A percentile compares a stretch with the other conserved stretches of the same genome.
Evolutionary conservation across 2,329 filamentous ascomycete genomes (phyloP).

Genomic region (Sarocladiaceae sp.): DNA sequence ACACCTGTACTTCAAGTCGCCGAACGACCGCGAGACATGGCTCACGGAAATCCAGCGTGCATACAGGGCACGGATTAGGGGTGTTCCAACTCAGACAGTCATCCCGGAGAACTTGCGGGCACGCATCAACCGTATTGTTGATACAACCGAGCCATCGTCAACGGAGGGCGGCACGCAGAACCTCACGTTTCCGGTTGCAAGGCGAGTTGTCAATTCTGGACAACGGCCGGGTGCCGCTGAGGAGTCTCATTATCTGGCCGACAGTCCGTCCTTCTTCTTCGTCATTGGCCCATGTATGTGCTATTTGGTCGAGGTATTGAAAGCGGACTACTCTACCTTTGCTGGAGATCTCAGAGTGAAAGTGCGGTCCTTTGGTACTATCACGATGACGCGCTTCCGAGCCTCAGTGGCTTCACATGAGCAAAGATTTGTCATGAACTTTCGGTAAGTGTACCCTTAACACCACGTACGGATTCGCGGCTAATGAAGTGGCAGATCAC

Average conservation of each 20-base stretch:
- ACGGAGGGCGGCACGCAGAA: conserved; percentile 23
- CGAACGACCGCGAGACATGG: conserved; percentile 46
- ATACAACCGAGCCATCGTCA: conserved; percentile 34
- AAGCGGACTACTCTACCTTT: conserved; percentile 35
- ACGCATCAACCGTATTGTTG: conserved; percentile 43
- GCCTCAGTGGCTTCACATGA: conserved; percentile 48
- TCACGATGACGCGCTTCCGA: conserved; percentile 47
- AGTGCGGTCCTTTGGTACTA: conserved; percentile 47
- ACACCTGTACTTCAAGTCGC: conserved; percentile 44
- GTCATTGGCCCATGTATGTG: conserved; percentile 50
- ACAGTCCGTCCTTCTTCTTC: conserved; percentile 50
- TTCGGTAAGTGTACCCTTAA: conserved; percentile 39
- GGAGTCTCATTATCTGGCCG: conserved; percentile 41
- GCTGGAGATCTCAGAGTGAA: conserved; percentile 45
- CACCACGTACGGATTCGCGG: background rate
- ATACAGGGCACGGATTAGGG: conserved; percentile 33
- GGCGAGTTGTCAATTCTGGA: conserved; percentile 36
- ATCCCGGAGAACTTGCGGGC: conserved; percentile 43
- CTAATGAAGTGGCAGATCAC: conserved; percentile 24
- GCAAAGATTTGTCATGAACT: conserved; percentile 52
- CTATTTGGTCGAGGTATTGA: conserved; percentile 46
- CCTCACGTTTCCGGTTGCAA: conserved; percentile 49
- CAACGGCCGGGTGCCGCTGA: conserved; percentile 36
- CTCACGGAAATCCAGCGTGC: conserved; percentile 41
- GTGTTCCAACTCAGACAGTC: conserved; percentile 28